Percentiles rank a stretch among this genome's conserved stretches.
phyloP scores from a whole-genome alignment of 495 filamentous ascomycete genomes.

The Talaromyces trachyspermus region DNA sequence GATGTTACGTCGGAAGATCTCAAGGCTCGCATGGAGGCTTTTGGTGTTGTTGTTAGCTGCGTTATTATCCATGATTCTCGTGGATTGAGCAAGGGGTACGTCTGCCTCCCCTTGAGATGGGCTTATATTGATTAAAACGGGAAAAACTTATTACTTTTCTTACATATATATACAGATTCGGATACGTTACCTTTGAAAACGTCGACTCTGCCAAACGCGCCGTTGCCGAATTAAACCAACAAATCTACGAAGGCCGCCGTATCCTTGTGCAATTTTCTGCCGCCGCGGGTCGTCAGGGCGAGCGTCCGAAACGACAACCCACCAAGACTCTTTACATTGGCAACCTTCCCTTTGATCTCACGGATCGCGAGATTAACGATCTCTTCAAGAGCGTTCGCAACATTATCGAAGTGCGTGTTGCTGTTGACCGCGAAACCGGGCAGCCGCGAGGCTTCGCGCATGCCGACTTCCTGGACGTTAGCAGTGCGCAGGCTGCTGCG shows the following conservation, averaged over 20 bases:
- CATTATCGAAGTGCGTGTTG: slow-evolving; percentile 75
- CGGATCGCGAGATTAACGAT: slow-evolving; percentile 77
- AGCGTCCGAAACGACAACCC: no score
- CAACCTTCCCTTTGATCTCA: slow-evolving; percentile 83
- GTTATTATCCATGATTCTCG: slow-evolving; percentile 60
- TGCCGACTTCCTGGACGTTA: slow-evolving; percentile 68
- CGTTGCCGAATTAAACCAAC: slow-evolving; percentile 54
- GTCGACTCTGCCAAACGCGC: slow-evolving; percentile 53
- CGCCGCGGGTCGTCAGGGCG: no score
- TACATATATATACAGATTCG: no score
- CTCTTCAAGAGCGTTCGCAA: slow-evolving; percentile 67
- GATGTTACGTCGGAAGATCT: slow-evolving; percentile 71
- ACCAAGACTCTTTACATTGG: slow-evolving; percentile 75
- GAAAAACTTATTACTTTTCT: no score
- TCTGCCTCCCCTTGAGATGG: slow-evolving; percentile 11
- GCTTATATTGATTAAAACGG: no score
- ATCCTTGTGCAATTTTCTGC: slow-evolving; percentile 50
- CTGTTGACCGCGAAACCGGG: slow-evolving; percentile 82
- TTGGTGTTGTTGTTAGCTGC: slow-evolving; percentile 48
- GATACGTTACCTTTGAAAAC: slow-evolving; percentile 62
- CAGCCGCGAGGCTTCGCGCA: slow-evolving; percentile 86
- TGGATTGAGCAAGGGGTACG: slow-evolving; percentile 84
- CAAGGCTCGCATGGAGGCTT: slow-evolving; percentile 55
- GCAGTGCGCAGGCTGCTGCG: slow-evolving; percentile 50
- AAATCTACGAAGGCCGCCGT: slow-evolving; percentile 74